Evolutionary conservation across 768 basidiomycete species (phyloP).

Genomic region (Leucosporidium creatinivorum): DNA sequence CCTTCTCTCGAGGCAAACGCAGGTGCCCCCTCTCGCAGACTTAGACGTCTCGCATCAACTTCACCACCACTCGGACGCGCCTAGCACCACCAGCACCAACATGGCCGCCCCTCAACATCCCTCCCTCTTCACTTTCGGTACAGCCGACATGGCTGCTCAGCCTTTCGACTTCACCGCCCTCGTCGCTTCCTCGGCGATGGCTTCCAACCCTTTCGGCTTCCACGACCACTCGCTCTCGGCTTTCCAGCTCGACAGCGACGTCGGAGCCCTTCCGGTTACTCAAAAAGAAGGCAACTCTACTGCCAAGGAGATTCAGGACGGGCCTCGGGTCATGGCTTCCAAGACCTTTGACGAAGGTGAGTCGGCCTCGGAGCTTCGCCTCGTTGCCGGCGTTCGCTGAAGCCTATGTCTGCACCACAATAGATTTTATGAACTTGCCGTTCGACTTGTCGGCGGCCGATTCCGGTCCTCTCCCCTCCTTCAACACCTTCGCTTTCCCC

Average conservation of each 20-base stretch:
- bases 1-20: too few relatives aligned
- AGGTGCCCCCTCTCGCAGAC: too few relatives aligned
- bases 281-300: not conserved
- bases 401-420: too few relatives aligned
- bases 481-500: not conserved
- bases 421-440: constrained; percentile 37
- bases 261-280: not conserved
- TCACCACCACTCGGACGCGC: too few relatives aligned
- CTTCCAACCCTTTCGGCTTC: not conserved
- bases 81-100: too few relatives aligned
- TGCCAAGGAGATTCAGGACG: constrained; percentile 42
- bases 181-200: too few relatives aligned
- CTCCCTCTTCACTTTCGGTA: too few relatives aligned
- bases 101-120: too few relatives aligned
- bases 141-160: not conserved
- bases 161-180: too few relatives aligned
- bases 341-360: constrained; percentile 41
- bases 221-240: not conserved
- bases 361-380: too few relatives aligned
- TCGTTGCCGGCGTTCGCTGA: too few relatives aligned
- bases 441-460: not conserved
- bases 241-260: not conserved
- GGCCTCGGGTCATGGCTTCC: constrained; percentile 50
- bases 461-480: not conserved
- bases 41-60: too few relatives aligned